A percentile compares a stretch with the other conserved stretches of the same genome.
Evolutionary conservation across 164 flowering plant species (phyloP).

Genomic region (Dillenia turbinata): DNA sequence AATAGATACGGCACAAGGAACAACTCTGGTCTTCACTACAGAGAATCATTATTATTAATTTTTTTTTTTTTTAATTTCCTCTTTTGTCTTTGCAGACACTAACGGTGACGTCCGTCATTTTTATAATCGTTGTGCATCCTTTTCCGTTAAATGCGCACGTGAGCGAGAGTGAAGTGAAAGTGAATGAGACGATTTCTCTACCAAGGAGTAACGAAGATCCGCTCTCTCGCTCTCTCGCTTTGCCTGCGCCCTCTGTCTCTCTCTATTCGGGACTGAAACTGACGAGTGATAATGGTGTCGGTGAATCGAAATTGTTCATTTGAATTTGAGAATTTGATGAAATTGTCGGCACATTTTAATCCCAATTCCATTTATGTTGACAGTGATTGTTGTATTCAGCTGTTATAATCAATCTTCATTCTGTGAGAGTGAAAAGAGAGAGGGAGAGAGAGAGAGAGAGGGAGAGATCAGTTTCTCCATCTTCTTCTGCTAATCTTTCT

Average conservation of each 20-base stretch:
- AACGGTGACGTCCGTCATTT: too few relatives aligned
- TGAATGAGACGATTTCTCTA: not conserved
- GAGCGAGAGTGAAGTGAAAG: not conserved
- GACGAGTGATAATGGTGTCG: not conserved
- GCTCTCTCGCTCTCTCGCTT: not conserved
- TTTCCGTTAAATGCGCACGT: slow-evolving; percentile 25
- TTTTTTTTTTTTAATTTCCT: too few relatives aligned
- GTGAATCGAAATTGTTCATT: too few relatives aligned
- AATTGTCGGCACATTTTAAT: slow-evolving; percentile 8
- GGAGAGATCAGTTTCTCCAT: slow-evolving; percentile 4
- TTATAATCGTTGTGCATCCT: not conserved
- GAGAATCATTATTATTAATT: too few relatives aligned
- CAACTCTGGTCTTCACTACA: too few relatives aligned
- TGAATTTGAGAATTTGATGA: too few relatives aligned
- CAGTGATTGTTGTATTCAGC: slow-evolving; percentile 2
- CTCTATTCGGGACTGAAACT: not conserved
- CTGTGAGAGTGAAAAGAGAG: not conserved
- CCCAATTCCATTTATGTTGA: slow-evolving; percentile 6
- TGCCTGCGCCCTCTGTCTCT: too few relatives aligned
- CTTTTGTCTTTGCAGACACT: too few relatives aligned
- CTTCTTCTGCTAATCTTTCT: slow-evolving; percentile 9
- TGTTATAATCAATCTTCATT: slow-evolving; percentile 1
- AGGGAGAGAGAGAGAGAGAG: too few relatives aligned
- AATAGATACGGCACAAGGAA: too few relatives aligned
- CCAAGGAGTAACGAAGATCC: not conserved